Percentiles rank a stretch among this genome's conserved stretches.
Evolutionary conservation across 2,329 filamentous ascomycete genomes (phyloP).

Genomic region (Botrytis sinoallii): DNA sequence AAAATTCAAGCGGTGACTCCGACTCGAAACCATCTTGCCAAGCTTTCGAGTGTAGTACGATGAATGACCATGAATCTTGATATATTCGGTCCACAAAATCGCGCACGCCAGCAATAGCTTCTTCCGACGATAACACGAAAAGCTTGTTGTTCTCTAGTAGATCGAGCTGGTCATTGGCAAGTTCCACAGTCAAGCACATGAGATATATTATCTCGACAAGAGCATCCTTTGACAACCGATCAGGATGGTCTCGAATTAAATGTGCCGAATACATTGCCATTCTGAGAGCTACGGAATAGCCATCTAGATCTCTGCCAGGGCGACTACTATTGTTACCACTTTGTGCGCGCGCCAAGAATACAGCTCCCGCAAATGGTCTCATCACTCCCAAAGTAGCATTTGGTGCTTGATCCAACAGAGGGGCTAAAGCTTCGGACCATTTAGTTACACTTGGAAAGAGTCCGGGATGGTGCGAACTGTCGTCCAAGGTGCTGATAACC

Average conservation of each 20-base stretch:
- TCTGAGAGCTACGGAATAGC: conserved; percentile 69
- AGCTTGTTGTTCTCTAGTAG: conserved; percentile 45
- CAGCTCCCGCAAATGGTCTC: conserved; percentile 66
- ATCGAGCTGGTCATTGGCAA: conserved; percentile 53
- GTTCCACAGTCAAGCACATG: conserved; percentile 49
- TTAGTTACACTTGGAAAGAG: conserved; percentile 61
- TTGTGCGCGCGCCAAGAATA: conserved; percentile 55
- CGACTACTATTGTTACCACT: conserved; percentile 27
- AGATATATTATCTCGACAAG: conserved; percentile 52
- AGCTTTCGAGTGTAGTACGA: conserved; percentile 43
- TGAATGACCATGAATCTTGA: conserved; percentile 16
- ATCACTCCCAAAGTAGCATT: conserved; percentile 69
- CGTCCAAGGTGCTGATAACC: conserved; percentile 40
- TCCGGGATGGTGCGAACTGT: conserved; percentile 38
- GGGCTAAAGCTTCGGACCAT: conserved; percentile 63
- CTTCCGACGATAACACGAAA: conserved; percentile 44
- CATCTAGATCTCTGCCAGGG: conserved; percentile 58
- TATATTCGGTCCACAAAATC: conserved; percentile 3
- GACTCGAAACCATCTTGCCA: conserved; percentile 39
- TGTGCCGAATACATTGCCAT: conserved; percentile 69
- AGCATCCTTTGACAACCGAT: conserved; percentile 42
- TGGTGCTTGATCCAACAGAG: conserved; percentile 51
- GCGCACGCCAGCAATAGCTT: conserved; percentile 34
- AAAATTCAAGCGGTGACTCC: conserved; percentile 31
- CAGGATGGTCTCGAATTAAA: conserved; percentile 49